These are phyloP conservation scores for Tuber brumale DNA, from an alignment of 495 filamentous ascomycete genomes.

Conservation along the genomic window DNA sequence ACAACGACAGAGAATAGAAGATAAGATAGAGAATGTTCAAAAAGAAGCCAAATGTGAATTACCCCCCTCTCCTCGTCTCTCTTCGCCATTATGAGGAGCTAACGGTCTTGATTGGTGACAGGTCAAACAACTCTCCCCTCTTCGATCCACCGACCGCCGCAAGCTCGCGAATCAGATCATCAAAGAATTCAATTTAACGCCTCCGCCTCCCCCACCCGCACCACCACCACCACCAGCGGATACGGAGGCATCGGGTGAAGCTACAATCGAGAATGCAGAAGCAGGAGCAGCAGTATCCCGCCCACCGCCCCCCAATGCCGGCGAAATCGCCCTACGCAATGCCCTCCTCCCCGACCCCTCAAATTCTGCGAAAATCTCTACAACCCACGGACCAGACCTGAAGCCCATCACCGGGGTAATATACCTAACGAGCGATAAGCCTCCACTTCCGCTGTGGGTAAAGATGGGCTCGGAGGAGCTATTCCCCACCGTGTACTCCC, in stretches of 20 bases:
- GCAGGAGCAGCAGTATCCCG: conserved; percentile 10
- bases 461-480: conserved; percentile 57
- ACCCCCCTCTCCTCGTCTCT: conserved; percentile 42
- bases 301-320: not conserved
- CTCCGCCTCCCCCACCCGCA: conserved; percentile 15
- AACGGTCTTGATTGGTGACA: conserved; percentile 29
- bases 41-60: conserved; percentile 63
- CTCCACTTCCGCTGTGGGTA: conserved; percentile 62
- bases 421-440: conserved; percentile 54
- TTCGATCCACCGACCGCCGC: conserved; percentile 65
- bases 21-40: conserved; percentile 57
- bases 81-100: conserved; percentile 16
- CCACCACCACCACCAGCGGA: not conserved
- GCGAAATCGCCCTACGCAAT: conserved; percentile 53
- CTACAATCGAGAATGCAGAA: conserved; percentile 23
- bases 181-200: conserved; percentile 52
- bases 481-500: conserved; percentile 63
- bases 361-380: conserved; percentile 61
- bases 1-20: not conserved
- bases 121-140: conserved; percentile 64
- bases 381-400: conserved; percentile 60
- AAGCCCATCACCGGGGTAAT: conserved; percentile 59
- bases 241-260: not conserved
- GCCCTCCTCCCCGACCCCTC: conserved; percentile 60
- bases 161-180: conserved; percentile 68